Conservation (phyloP, 140 eudicot genomes). For the Flaveria floridana region DNA sequence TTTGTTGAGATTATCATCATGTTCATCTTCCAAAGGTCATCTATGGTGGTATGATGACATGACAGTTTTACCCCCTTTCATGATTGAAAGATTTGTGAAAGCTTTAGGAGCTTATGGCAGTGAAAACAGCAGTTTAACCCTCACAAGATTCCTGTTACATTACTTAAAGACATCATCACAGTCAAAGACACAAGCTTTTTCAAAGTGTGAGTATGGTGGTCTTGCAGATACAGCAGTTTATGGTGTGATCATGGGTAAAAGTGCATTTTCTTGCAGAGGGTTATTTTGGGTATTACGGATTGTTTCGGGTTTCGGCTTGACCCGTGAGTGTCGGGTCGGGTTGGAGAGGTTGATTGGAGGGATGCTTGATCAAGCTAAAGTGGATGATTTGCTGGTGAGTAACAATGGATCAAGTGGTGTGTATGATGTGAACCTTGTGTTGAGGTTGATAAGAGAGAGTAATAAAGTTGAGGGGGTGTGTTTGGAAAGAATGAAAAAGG, state of each 20-base stretch:
- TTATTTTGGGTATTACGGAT: constrained; percentile 70
- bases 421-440: constrained; percentile 81
- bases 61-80: constrained; percentile 56
- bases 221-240: constrained; percentile 77
- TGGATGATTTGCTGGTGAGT: constrained; percentile 75
- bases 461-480: constrained; percentile 41
- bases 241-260: constrained; percentile 68
- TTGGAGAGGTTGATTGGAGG: constrained; percentile 75
- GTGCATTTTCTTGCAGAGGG: constrained; percentile 75
- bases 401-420: constrained; percentile 55
- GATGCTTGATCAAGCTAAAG: constrained; percentile 73
- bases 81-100: constrained; percentile 50
- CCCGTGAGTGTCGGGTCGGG: constrained; percentile 49
- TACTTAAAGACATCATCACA: constrained; percentile 57
- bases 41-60: constrained; percentile 88
- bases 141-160: constrained; percentile 74
- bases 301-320: constrained; percentile 60
- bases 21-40: constrained; percentile 44
- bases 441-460: constrained; percentile 69
- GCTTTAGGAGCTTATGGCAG: constrained; percentile 61
- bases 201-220: constrained; percentile 46
- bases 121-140: constrained; percentile 62
- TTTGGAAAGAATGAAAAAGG: constrained; percentile 56
- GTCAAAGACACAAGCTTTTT: constrained; percentile 14
- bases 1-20: constrained; percentile 38